phyloP scores from a whole-genome alignment of 306 rosid genomes.

The Echinosophora koreensis region DNA sequence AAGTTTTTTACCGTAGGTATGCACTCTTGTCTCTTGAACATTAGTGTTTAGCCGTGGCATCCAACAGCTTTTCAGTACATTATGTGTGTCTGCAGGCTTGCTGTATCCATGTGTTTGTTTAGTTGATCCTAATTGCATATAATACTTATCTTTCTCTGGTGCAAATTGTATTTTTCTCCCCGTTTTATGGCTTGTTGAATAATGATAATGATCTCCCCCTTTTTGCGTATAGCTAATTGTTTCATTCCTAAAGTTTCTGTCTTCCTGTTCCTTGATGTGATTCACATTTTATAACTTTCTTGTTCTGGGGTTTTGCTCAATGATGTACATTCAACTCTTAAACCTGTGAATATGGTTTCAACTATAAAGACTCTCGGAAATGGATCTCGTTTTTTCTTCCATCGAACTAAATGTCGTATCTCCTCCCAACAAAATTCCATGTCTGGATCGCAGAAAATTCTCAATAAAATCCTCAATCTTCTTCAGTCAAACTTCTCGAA shows the following conservation, averaged over 20 bases:
- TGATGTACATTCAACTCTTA: conserved; percentile 28
- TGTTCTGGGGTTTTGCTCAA: background rate
- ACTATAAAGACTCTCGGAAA: background rate
- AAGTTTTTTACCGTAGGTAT: conserved; percentile 51
- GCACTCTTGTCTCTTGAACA: conserved; percentile 33
- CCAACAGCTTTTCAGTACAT: conserved; percentile 24
- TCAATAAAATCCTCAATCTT: background rate
- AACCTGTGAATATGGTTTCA: conserved; percentile 24
- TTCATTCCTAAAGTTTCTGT: conserved; percentile 4
- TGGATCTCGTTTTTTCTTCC: background rate
- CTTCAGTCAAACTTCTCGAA: background rate
- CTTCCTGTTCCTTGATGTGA: background rate
- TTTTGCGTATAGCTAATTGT: conserved; percentile 20
- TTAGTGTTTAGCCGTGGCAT: conserved; percentile 22
- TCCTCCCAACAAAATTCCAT: background rate
- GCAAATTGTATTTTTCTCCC: conserved; percentile 15
- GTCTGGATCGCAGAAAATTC: background rate
- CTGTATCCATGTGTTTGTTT: conserved; percentile 13
- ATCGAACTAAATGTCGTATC: background rate
- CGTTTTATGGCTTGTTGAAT: conserved; percentile 11
- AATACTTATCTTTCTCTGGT: conserved; percentile 28
- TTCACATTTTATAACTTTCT: conserved; percentile 15
- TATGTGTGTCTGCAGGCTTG: conserved; percentile 42
- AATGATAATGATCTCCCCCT: background rate
- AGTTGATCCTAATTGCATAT: conserved; percentile 21